A percentile compares a stretch with the other conserved stretches of the same genome.
phyloP scores from a whole-genome alignment of 1,284 basidiomycete species.

The Ustilago sp. region DNA sequence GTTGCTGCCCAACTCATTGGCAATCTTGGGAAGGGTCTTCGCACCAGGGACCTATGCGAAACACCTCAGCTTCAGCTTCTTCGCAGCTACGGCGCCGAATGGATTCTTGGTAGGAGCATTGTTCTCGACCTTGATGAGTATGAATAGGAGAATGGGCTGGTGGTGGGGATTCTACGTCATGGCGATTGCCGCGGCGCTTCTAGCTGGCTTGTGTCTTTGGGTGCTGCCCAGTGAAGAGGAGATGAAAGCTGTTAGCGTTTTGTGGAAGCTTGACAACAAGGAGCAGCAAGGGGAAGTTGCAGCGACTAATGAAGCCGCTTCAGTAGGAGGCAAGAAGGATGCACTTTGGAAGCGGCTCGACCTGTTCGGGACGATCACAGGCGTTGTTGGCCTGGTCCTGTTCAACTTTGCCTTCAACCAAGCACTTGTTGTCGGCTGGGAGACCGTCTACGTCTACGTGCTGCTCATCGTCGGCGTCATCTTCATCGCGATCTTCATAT shows the following conservation, averaged over 20 bases:
- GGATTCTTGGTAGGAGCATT: constrained; percentile 57
- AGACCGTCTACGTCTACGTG: constrained; percentile 46
- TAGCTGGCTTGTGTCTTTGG: constrained; percentile 28
- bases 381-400: constrained; percentile 49
- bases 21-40: constrained; percentile 52
- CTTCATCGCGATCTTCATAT: constrained; percentile 41
- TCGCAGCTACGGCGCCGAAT: constrained; percentile 56
- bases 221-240: constrained; percentile 51
- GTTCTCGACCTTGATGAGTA: constrained; percentile 40
- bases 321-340: background rate
- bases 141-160: constrained; percentile 38
- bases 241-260: constrained; percentile 30
- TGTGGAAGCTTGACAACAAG: constrained; percentile 23
- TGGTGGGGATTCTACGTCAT: constrained; percentile 56
- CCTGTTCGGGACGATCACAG: constrained; percentile 49
- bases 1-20: constrained; percentile 55
- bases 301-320: background rate
- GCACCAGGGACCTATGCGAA: constrained; percentile 42
- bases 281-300: constrained; percentile 7
- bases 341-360: constrained; percentile 41
- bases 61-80: constrained; percentile 50
- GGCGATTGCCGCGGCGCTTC: constrained; percentile 31
- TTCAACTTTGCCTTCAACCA: constrained; percentile 62
- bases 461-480: constrained; percentile 57
- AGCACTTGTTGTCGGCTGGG: constrained; percentile 58